phyloP scores from a whole-genome alignment of 1,139 yeast species.

The Kurtzmaniella quercitrusa region DNA sequence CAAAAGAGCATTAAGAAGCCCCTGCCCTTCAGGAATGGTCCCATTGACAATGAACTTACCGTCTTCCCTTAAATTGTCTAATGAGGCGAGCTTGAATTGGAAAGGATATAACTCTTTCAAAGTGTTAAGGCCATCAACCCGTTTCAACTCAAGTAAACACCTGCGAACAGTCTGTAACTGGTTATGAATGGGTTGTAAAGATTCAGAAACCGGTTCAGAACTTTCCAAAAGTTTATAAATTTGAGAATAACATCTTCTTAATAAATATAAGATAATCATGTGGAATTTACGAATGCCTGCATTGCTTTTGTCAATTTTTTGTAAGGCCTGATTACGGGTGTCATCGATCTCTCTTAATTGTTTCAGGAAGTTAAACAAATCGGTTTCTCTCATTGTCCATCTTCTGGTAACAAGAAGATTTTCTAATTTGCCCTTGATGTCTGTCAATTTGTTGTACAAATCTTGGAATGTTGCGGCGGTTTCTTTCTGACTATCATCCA shows the following conservation, averaged over 20 bases:
- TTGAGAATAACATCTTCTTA: slow-evolving; percentile 85
- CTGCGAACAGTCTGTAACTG: slow-evolving; percentile 87
- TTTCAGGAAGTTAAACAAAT: slow-evolving; percentile 77
- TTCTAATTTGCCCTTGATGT: slow-evolving; percentile 69
- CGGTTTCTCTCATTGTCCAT: slow-evolving; percentile 96
- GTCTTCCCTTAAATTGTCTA: slow-evolving; percentile 80
- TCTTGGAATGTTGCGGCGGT: slow-evolving; percentile 15
- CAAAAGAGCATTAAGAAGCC: slow-evolving; percentile 79
- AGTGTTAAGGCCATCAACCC: slow-evolving; percentile 87
- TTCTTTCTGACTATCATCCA: slow-evolving; percentile 15
- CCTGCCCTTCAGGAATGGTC: slow-evolving; percentile 95
- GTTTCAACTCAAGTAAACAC: slow-evolving; percentile 81
- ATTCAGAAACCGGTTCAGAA: slow-evolving; percentile 92
- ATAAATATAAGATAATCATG: slow-evolving; percentile 66
- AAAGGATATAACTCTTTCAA: slow-evolving; percentile 90
- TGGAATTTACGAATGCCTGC: slow-evolving; percentile 47
- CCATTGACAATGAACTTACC: slow-evolving; percentile 88
- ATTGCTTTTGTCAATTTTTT: slow-evolving; percentile 10
- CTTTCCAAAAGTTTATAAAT: slow-evolving; percentile 85
- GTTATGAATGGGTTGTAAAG: slow-evolving; percentile 87
- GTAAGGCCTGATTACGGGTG: slow-evolving; percentile 43
- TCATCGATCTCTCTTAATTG: slow-evolving; percentile 69
- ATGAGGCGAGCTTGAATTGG: slow-evolving; percentile 86
- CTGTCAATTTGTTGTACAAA: slow-evolving; percentile 43
- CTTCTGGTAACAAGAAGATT: slow-evolving; percentile 84